These are phyloP conservation scores for Debaryomyces hansenii DNA, from an alignment of 805 yeast species.

Conservation along the genomic window DNA sequence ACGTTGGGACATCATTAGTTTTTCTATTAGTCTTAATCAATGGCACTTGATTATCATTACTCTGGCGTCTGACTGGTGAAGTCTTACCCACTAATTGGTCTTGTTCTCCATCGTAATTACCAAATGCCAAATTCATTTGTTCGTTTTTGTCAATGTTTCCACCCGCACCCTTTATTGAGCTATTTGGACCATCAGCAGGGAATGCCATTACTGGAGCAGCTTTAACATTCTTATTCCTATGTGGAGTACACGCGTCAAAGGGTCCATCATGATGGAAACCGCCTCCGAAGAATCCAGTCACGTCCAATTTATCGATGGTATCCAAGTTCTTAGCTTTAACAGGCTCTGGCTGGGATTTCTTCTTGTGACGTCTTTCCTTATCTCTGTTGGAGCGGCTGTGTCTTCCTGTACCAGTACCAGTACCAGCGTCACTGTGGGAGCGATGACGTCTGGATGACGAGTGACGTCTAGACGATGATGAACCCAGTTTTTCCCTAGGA, in stretches of 20 bases:
- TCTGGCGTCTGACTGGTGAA: conserved; percentile 7
- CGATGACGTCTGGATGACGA: conserved; percentile 19
- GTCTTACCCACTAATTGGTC: conserved; percentile 36
- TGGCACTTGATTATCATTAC: conserved; percentile 9
- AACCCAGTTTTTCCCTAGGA: conserved; percentile 50
- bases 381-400: conserved; percentile 14
- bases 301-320: conserved; percentile 93
- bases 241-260: conserved; percentile 97
- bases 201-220: conserved; percentile 94
- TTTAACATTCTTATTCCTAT: conserved; percentile 72
- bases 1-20: conserved; percentile 18
- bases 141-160: conserved; percentile 46
- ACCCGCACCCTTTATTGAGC: conserved; percentile 70
- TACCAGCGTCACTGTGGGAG: conserved; percentile 13
- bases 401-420: conserved; percentile 9
- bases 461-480: conserved; percentile 17
- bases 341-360: conserved; percentile 40
- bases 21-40: conserved; percentile 18
- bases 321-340: conserved; percentile 75
- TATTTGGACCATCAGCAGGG: conserved; percentile 94
- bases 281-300: conserved; percentile 89
- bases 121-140: conserved; percentile 75
- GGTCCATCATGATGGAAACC: conserved; percentile 99
- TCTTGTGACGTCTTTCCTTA: conserved; percentile 21
- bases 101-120: conserved; percentile 53